Base-by-base conservation (phyloP, 2,329 filamentous ascomycete species). In the Ophiostoma triangulosporum region DNA sequence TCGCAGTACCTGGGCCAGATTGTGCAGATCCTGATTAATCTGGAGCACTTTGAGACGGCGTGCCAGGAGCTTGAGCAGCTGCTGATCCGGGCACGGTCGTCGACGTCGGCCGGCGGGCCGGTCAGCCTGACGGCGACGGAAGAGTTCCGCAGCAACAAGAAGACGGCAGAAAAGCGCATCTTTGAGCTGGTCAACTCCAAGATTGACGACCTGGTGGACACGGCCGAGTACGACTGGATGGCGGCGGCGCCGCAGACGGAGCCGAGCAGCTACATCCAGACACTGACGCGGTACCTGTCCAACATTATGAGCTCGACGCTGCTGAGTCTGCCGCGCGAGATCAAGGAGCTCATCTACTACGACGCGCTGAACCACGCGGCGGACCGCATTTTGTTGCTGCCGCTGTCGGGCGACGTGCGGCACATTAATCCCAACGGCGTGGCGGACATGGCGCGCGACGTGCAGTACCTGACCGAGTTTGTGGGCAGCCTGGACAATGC, bases 101-200 rank as follows among this genome's bases (percentile, higher is more conserved):
- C 88, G 6, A 83, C 81, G 12, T 88, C 86, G 1, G 84, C 86
- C 2, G 86, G 88, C 3, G 88, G 87, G 0, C 85, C 88, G 0
- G 79, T 96, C 53, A 80, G 82, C 4, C 74, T 97, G 5, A 78
- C 77, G 26, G 93, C 94, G 0, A 97, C 93, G 0, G 84, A 88
- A 59, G 80, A 88, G 56, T 98, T 98, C 67, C 78, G 82, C 38
- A 83, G 78, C 62, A 90, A 95, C 64, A 96, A 96, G 70, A 96
- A 97, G 70, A 89, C 86, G 1, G 93, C 93, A 0, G 91, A 96
- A 65, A 95, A 96, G 69, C 85, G 94, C 32, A 97, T 98, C 55
- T 98, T 98, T 64, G 94, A 98, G 69, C 78, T 98, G 0, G 93
- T 98, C 58, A 97, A 98, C 70, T 94, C 87, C 54, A 98, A 98